Percentiles rank a stretch among this genome's conserved stretches.
These are phyloP conservation scores for Aspergillus sclerotioniger DNA, from an alignment of 495 filamentous ascomycete species.

Conservation along the genomic window DNA sequence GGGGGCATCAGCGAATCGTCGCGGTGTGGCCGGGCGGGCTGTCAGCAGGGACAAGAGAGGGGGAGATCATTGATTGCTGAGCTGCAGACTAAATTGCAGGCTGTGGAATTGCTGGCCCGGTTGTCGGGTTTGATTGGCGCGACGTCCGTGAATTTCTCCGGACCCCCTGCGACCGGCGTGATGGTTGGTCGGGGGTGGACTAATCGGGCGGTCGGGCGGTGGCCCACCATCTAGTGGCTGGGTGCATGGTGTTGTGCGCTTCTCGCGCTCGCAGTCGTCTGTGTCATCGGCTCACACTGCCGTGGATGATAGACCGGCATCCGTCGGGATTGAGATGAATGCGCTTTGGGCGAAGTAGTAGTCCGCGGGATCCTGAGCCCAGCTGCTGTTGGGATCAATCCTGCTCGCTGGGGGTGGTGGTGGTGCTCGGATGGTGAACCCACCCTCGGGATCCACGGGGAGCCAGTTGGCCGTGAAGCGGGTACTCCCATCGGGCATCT, in stretches of 20 bases:
- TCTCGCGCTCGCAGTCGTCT: not conserved
- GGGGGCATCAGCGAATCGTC: too few relatives aligned
- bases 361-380: not conserved
- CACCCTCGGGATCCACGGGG: slow-evolving; percentile 36
- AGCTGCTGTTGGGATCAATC: not conserved
- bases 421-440: slow-evolving; percentile 30
- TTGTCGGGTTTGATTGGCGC: too few relatives aligned
- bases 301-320: not conserved
- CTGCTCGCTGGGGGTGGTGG: not conserved
- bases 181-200: too few relatives aligned
- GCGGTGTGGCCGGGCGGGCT: too few relatives aligned
- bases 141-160: too few relatives aligned
- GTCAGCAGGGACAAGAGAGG: too few relatives aligned
- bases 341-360: slow-evolving; percentile 6
- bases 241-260: not conserved
- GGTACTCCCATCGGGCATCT: slow-evolving; percentile 41
- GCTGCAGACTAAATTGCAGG: too few relatives aligned
- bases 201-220: not conserved
- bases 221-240: not conserved
- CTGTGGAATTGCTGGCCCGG: too few relatives aligned
- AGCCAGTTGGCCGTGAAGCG: slow-evolving; percentile 39
- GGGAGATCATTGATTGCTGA: too few relatives aligned
- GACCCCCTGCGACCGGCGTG: too few relatives aligned
- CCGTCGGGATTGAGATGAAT: slow-evolving; percentile 7
- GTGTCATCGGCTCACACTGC: not conserved